A percentile compares a stretch with the other conserved stretches of the same genome.
Evolutionary conservation across 352 stramenopile species (phyloP).

Genomic region (Blastocystis sp.): DNA sequence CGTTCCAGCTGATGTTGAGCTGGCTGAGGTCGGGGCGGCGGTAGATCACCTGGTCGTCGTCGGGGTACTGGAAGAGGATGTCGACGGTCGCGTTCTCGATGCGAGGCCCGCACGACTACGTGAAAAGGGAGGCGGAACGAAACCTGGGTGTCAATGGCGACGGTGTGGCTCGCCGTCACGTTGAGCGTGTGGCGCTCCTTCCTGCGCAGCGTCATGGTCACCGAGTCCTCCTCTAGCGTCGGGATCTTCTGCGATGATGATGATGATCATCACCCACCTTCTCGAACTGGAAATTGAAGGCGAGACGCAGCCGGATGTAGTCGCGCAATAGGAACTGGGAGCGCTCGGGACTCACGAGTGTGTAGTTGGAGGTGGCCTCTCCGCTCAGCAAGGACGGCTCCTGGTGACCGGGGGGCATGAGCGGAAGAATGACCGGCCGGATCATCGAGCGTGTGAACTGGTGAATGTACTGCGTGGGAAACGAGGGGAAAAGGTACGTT

Average conservation of each 20-base stretch:
- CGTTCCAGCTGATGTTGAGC: conserved; percentile 20
- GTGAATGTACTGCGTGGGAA: not conserved
- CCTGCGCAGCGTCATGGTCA: not conserved
- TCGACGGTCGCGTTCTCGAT: not conserved
- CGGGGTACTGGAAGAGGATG: conserved; percentile 24
- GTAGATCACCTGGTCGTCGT: not conserved
- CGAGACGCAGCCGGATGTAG: conserved; percentile 32
- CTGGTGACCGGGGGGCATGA: not conserved
- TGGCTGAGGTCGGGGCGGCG: not conserved
- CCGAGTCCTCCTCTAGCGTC: not conserved
- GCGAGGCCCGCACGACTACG: not conserved
- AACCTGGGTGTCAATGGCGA: conserved; percentile 4
- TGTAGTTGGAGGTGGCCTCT: not conserved
- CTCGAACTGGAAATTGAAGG: conserved; percentile 49
- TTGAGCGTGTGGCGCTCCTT: not conserved
- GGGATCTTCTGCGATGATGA: not conserved
- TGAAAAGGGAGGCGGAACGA: not conserved
- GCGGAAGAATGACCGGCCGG: conserved; percentile 1
- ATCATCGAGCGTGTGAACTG: conserved; percentile 31
- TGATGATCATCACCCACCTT: not conserved
- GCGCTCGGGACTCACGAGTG: not conserved
- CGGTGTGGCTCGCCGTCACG: not conserved
- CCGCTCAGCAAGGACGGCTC: not conserved
- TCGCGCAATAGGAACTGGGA: not conserved
- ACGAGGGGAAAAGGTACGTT: not conserved